Percentiles rank a stretch among this genome's conserved stretches.
Evolutionary conservation across 345 rosid genomes (phyloP).

Genomic region (Mangifera indica): DNA sequence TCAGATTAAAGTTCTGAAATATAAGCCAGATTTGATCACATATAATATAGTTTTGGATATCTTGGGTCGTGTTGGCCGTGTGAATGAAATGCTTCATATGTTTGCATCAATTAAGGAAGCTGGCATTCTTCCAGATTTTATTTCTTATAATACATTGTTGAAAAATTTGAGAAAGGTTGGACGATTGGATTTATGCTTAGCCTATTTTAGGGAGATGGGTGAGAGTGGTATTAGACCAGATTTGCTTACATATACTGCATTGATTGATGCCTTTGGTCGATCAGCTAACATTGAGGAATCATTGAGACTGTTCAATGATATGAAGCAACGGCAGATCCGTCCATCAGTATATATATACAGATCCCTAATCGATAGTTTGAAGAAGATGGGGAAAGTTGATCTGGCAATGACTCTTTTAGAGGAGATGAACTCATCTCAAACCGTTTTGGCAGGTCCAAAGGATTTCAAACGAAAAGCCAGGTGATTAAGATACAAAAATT

Average conservation of each 20-base stretch:
- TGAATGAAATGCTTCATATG: constrained; percentile 54
- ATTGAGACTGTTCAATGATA: constrained; percentile 62
- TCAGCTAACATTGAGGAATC: constrained; percentile 63
- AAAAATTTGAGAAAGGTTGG: constrained; percentile 69
- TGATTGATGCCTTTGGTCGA: constrained; percentile 71
- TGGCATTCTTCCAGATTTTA: constrained; percentile 47
- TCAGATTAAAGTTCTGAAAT: constrained; percentile 41
- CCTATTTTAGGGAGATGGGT: constrained; percentile 55
- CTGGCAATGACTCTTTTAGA: constrained; percentile 47
- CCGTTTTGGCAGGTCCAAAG: constrained; percentile 56
- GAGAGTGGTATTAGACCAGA: constrained; percentile 57
- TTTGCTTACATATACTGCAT: constrained; percentile 77
- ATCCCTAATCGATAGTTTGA: constrained; percentile 42
- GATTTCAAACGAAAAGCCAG: constrained; percentile 58
- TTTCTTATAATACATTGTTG: constrained; percentile 72
- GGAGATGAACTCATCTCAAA: constrained; percentile 57
- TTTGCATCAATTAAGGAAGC: constrained; percentile 66
- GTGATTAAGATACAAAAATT: constrained; percentile 22
- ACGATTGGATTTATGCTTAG: constrained; percentile 60
- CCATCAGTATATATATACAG: constrained; percentile 68
- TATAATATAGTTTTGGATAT: constrained; percentile 69
- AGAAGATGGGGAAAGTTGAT: constrained; percentile 52
- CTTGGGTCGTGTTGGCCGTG: constrained; percentile 58
- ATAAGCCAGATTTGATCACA: constrained; percentile 65
- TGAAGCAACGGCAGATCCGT: constrained; percentile 58